Conservation (phyloP, 768 basidiomycete species). For the Amanita rimosa region DNA sequence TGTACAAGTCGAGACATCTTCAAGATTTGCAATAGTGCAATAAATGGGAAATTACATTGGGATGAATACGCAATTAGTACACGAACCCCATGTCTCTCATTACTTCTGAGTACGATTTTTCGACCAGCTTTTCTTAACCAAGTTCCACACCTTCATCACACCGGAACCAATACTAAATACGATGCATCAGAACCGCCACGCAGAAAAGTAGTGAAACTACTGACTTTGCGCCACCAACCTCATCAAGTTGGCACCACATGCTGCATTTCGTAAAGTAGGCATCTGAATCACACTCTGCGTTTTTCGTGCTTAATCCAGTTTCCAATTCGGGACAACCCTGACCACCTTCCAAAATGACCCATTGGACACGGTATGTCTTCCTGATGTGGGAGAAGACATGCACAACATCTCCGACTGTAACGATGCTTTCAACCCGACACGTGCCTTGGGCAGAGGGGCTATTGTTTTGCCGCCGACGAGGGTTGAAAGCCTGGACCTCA, state of each 20-base stretch:
- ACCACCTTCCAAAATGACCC: constrained; percentile 58
- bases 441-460: neutral
- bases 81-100: neutral
- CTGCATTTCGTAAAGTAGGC: constrained; percentile 13
- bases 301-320: constrained; percentile 10
- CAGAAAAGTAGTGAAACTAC: constrained; percentile 15
- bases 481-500: neutral
- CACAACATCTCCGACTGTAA: constrained; percentile 49
- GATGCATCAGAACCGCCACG: constrained; percentile 5
- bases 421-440: constrained; percentile 30
- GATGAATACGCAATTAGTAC: neutral
- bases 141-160: constrained; percentile 63
- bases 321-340: constrained; percentile 25
- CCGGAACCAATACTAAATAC: constrained; percentile 58
- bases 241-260: constrained; percentile 43
- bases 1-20: no score
- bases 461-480: constrained; percentile 6
- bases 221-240: constrained; percentile 53
- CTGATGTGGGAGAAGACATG: constrained; percentile 88
- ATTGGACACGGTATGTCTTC: constrained; percentile 73
- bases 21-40: neutral
- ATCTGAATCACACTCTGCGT: constrained; percentile 9
- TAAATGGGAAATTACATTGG: neutral
- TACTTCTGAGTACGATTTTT: constrained; percentile 5
- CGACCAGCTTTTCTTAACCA: constrained; percentile 39